These are phyloP conservation scores for Jaapia argillacea DNA, from an alignment of 768 basidiomycete genomes.

Conservation along the genomic window DNA sequence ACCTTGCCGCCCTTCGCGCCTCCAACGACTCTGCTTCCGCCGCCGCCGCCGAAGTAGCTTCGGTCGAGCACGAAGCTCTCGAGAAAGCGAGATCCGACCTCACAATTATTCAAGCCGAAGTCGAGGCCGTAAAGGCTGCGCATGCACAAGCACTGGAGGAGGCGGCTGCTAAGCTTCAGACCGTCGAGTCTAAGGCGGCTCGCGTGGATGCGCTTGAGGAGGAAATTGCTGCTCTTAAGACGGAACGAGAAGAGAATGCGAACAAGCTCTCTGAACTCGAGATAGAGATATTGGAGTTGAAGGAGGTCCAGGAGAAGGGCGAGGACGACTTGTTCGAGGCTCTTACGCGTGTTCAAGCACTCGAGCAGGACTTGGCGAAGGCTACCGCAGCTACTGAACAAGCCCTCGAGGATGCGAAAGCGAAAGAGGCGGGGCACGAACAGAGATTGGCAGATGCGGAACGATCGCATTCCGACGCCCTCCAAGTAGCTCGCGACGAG, in stretches of 20 bases:
- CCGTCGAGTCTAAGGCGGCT: conserved; percentile 36
- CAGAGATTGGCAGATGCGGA: conserved; percentile 30
- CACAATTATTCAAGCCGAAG: conserved; percentile 42
- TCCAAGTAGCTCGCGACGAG: conserved; percentile 34
- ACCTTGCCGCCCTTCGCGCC: conserved; percentile 38
- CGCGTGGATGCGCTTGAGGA: conserved; percentile 32
- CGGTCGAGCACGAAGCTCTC: conserved; percentile 53
- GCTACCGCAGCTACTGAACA: conserved; percentile 37
- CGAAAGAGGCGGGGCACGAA: conserved; percentile 36
- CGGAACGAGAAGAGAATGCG: conserved; percentile 61
- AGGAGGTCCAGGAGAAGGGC: conserved; percentile 53
- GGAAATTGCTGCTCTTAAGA: conserved; percentile 42
- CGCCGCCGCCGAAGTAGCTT: conserved; percentile 39
- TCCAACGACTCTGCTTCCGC: conserved; percentile 33
- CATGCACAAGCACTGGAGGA: conserved; percentile 41
- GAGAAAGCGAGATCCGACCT: conserved; percentile 55
- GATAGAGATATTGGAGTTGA: conserved; percentile 69
- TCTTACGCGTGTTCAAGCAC: conserved; percentile 31
- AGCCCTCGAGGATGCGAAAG: conserved; percentile 34
- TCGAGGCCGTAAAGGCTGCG: conserved; percentile 35
- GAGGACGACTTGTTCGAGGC: conserved; percentile 48
- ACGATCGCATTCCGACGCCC: conserved; percentile 33
- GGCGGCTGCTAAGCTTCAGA: conserved; percentile 31
- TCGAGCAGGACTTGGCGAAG: conserved; percentile 45
- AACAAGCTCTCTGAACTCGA: conserved; percentile 73